Percentiles rank a stretch among this genome's conserved stretches.
Conservation (phyloP, 1,284 basidiomycete genomes). For the Marasmius oreades region DNA sequence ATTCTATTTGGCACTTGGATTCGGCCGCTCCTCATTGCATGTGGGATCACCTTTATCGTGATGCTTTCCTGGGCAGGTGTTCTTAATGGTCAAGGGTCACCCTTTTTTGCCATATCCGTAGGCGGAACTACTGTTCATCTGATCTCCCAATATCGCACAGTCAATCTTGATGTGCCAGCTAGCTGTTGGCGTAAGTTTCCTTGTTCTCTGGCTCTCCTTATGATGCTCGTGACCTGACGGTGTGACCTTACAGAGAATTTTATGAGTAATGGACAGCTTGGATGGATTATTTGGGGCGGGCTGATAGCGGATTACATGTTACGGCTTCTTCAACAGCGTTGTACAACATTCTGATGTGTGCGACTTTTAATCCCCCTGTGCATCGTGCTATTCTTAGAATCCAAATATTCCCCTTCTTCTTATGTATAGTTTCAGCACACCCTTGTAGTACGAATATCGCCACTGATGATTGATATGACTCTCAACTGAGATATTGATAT, state of each 20-base stretch:
- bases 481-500: too few species aligned
- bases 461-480: too few species aligned
- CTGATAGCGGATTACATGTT: constrained; percentile 38
- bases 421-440: too few species aligned
- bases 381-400: too few species aligned
- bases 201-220: constrained; percentile 1
- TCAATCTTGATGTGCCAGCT: constrained; percentile 48
- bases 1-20: constrained; percentile 54
- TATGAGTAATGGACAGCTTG: constrained; percentile 45
- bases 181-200: constrained; percentile 49
- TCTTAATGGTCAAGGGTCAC: constrained; percentile 43
- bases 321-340: not conserved
- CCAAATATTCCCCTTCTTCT: too few species aligned
- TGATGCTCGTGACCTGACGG: not conserved
- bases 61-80: constrained; percentile 47
- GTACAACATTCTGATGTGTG: too few species aligned
- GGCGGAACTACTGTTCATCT: constrained; percentile 43
- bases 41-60: constrained; percentile 46
- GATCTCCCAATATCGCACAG: constrained; percentile 53
- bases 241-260: constrained; percentile 35
- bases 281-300: constrained; percentile 47
- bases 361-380: too few species aligned
- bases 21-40: constrained; percentile 47
- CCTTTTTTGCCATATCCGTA: constrained; percentile 54
- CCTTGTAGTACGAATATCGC: too few species aligned